A percentile compares a stretch with the other conserved stretches of the same genome.
phyloP scores from a whole-genome alignment of 768 basidiomycete genomes.

The Leccinum uliginosum region DNA sequence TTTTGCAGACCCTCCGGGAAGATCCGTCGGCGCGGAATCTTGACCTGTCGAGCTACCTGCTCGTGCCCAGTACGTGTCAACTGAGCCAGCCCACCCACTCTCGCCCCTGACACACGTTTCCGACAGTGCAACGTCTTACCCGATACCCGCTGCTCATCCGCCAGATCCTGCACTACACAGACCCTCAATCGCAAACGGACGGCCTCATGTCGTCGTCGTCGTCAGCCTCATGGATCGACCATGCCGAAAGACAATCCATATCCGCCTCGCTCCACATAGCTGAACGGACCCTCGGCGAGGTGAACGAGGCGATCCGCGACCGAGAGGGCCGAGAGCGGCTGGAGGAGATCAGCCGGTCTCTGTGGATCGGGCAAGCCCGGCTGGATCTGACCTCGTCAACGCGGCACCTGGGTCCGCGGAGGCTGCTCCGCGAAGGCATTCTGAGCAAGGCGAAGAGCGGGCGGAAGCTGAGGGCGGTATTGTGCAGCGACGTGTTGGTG shows the following conservation, averaged over 20 bases:
- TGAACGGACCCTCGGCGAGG: constrained; percentile 68
- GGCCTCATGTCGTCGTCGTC: neutral
- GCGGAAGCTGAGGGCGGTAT: constrained; percentile 65
- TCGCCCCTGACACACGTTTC: neutral
- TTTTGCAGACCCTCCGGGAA: constrained; percentile 62
- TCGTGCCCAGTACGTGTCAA: constrained; percentile 73
- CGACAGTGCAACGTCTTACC: constrained; percentile 89
- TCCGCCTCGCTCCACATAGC: constrained; percentile 54
- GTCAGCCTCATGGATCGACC: constrained; percentile 7
- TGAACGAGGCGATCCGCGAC: constrained; percentile 87
- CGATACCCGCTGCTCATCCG: constrained; percentile 88
- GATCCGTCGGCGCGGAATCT: constrained; percentile 74
- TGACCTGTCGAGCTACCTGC: constrained; percentile 86
- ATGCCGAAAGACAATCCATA: constrained; percentile 54
- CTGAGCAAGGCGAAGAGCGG: constrained; percentile 83
- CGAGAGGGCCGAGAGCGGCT: constrained; percentile 81
- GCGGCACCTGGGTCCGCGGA: constrained; percentile 74
- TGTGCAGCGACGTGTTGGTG: constrained; percentile 89
- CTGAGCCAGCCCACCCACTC: neutral
- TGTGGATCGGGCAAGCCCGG: constrained; percentile 86
- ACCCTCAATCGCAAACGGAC: constrained; percentile 33
- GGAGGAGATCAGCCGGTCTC: constrained; percentile 62
- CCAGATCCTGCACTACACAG: constrained; percentile 81
- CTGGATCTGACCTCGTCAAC: constrained; percentile 92
- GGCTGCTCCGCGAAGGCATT: constrained; percentile 73